A percentile compares a stretch with the other conserved stretches of the same genome.
Conservation (phyloP, 1,284 basidiomycete genomes). For the Cutaneotrichosporon cavernicola region DNA sequence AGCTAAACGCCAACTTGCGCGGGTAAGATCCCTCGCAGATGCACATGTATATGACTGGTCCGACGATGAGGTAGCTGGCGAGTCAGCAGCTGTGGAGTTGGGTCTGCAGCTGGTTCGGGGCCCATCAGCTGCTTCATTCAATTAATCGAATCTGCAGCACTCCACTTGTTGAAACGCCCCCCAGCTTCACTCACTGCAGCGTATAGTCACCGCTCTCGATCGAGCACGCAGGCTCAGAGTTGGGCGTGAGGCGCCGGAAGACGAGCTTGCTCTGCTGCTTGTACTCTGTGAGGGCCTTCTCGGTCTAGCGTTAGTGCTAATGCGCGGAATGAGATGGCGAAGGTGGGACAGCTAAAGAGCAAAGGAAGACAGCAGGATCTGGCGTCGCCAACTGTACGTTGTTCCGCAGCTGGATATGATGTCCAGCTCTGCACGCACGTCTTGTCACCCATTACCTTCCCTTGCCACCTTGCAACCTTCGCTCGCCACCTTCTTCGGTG, state of each 20-base stretch:
- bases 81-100: not conserved
- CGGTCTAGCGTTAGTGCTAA: slow-evolving; percentile 63
- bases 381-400: too few species aligned
- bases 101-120: too few species aligned
- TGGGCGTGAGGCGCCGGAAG: slow-evolving; percentile 87
- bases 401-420: too few species aligned
- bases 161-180: too few species aligned
- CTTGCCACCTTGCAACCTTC: not conserved
- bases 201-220: slow-evolving; percentile 95
- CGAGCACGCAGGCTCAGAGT: slow-evolving; percentile 90
- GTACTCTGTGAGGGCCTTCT: slow-evolving; percentile 89
- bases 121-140: too few species aligned
- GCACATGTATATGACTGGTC: slow-evolving; percentile 91
- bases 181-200: slow-evolving; percentile 66
- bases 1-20: slow-evolving; percentile 94
- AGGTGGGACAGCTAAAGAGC: not conserved
- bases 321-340: not conserved
- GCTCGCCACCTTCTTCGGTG: not conserved
- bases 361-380: not conserved
- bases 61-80: slow-evolving; percentile 84
- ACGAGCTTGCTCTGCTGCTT: slow-evolving; percentile 98
- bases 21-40: slow-evolving; percentile 97
- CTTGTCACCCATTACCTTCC: too few species aligned
- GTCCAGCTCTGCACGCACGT: too few species aligned
- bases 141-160: too few species aligned